Base-by-base conservation (phyloP, 192 early-diverging fungal species). In the Gaertneriomyces semiglobifer region DNA sequence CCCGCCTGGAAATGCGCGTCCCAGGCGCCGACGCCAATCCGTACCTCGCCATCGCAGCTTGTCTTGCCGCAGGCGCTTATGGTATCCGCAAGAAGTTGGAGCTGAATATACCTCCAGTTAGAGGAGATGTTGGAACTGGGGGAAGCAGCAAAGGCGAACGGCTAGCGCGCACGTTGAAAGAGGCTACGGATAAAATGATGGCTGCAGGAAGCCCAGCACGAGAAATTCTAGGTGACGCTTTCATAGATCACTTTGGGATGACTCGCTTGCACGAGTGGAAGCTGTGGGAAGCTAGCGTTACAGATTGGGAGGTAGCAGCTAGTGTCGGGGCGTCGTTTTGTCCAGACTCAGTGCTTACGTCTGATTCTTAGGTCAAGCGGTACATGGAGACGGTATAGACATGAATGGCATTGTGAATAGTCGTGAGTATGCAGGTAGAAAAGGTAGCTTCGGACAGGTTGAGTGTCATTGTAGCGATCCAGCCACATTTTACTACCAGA, bases 1-100 rank as follows among this genome's bases (percentile, higher is more conserved):
- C 88, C 1, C 83, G 91, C 48, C 53, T 93, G 39, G 91, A 93
- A 75, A 77, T 93, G 74, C 82, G 91, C 25, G 91, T 93, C 0
- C 70, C 85, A n/a, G 92, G 92, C 11, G 88, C 90, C 39, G 92
- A 93, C 73, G 86, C 88, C 44, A 93, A 92, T 70, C 77, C 89
- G 38, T 90, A 93, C 68, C 61, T 93, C 42, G 87, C 85, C 2
- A 82, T 88, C 58, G 86, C 88, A 43, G 88, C 85, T 16, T 81
- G 88, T 57, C 65, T 92, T 10, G 88, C 83, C 8, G 83, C 84
- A 60, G 92, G 92, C 5, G 74, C 85, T 4, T 84, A 87, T 53
- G 92, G 92, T 7, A 85, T 93, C 63, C 59, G 74, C 47, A 80
- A 84, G 40, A 75, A 82, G 41, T 62, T 89, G 64, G 46, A 40